phyloP scores from a whole-genome alignment of 371 early-diverging fungal species.

The Mucor mucedo region DNA sequence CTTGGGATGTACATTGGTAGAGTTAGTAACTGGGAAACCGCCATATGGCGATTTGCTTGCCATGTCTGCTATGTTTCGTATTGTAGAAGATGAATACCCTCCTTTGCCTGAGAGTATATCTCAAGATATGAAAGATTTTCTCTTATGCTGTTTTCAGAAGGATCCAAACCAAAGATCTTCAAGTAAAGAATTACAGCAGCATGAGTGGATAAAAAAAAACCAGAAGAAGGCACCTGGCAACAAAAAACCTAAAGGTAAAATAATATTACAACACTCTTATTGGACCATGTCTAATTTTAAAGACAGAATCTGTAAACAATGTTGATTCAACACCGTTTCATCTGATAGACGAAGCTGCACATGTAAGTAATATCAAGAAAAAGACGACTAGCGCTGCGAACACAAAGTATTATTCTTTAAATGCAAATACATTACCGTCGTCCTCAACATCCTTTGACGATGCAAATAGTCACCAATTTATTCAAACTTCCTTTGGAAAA shows the following conservation, averaged over 20 bases:
- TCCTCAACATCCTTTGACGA: slow-evolving; percentile 16
- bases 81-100: slow-evolving; percentile 89
- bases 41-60: slow-evolving; percentile 82
- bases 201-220: slow-evolving; percentile 66
- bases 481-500: slow-evolving; percentile 46
- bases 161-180: slow-evolving; percentile 73
- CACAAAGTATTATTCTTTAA: slow-evolving; percentile 15
- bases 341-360: slow-evolving; percentile 2
- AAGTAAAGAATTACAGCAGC: slow-evolving; percentile 69
- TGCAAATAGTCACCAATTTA: slow-evolving; percentile 42
- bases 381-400: background rate
- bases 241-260: slow-evolving; percentile 15
- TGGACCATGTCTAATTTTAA: slow-evolving; percentile 2
- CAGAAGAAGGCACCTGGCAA: slow-evolving; percentile 15
- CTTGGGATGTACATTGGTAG: slow-evolving; percentile 87
- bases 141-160: slow-evolving; percentile 82
- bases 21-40: slow-evolving; percentile 86
- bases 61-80: slow-evolving; percentile 89
- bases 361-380: background rate
- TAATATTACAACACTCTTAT: background rate
- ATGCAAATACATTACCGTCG: background rate
- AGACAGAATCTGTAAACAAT: slow-evolving; percentile 3
- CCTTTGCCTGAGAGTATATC: slow-evolving; percentile 86
- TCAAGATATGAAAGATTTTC: slow-evolving; percentile 75
- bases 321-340: slow-evolving; percentile 8